A percentile compares a stretch with the other conserved stretches of the same genome.
These are phyloP conservation scores for Staphylotrichum longicolle DNA, from an alignment of 495 filamentous ascomycete species.

Conservation along the genomic window DNA sequence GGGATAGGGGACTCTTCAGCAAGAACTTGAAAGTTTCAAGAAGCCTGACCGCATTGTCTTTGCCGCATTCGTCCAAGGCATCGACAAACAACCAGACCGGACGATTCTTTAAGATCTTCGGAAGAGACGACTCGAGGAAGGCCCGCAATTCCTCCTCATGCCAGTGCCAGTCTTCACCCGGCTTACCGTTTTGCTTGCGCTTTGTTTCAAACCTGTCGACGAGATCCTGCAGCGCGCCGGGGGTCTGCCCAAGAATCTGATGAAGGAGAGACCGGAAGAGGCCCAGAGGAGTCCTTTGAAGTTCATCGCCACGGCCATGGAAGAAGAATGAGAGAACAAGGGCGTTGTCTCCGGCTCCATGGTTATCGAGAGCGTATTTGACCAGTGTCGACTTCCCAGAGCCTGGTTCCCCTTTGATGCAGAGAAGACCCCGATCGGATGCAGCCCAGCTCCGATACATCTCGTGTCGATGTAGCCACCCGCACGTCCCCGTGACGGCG, in stretches of 20 bases:
- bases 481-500: constrained; percentile 31
- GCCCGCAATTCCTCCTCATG: constrained; percentile 25
- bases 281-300: constrained; percentile 36
- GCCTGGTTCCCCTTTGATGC: constrained; percentile 52
- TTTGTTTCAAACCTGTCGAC: constrained; percentile 21
- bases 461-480: constrained; percentile 37
- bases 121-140: constrained; percentile 21
- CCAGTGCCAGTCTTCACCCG: constrained; percentile 31
- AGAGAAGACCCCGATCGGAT: constrained; percentile 36
- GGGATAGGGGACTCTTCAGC: constrained; percentile 10
- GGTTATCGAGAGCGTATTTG: constrained; percentile 31
- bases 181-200: constrained; percentile 19
- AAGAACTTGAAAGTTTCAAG: constrained; percentile 26
- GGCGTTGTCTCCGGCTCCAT: constrained; percentile 9
- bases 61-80: constrained; percentile 39
- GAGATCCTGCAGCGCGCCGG: constrained; percentile 23
- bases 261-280: constrained; percentile 39
- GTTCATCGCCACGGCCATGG: constrained; percentile 33
- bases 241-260: constrained; percentile 32
- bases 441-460: constrained; percentile 37
- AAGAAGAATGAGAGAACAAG: constrained; percentile 41
- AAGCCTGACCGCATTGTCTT: constrained; percentile 27
- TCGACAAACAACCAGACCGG: constrained; percentile 34
- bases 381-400: too few species aligned
- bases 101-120: constrained; percentile 7